phyloP scores from a whole-genome alignment of 441 rosid genomes.

The Pelargonium australe region DNA sequence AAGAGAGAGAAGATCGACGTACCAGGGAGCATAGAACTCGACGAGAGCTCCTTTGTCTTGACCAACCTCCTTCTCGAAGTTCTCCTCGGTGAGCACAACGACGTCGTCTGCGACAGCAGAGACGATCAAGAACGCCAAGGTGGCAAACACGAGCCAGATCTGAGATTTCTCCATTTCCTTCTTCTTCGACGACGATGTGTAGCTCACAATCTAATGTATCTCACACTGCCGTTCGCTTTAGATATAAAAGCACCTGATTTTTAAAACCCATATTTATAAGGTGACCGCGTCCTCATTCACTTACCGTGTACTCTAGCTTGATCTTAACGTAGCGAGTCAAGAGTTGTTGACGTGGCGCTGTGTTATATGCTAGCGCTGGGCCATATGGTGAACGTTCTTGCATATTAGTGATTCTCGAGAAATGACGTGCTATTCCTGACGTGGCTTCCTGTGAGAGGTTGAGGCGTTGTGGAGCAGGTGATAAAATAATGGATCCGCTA shows the following conservation, averaged over 20 bases:
- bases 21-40: constrained; percentile 99
- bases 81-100: constrained; percentile 73
- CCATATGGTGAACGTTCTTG: neutral
- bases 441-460: constrained; percentile 19
- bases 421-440: neutral
- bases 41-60: constrained; percentile 84
- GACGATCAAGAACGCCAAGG: constrained; percentile 40
- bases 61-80: constrained; percentile 92
- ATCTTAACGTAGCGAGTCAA: neutral
- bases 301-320: constrained; percentile 10
- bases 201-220: neutral
- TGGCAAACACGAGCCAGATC: constrained; percentile 60
- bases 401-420: neutral
- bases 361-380: neutral
- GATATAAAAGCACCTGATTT: neutral
- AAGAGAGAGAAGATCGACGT: constrained; percentile 9
- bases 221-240: neutral
- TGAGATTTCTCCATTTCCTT: constrained; percentile 54
- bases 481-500: neutral
- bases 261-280: neutral
- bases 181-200: neutral
- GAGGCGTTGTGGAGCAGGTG: constrained; percentile 4
- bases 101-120: constrained; percentile 73
- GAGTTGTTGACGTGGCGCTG: neutral
- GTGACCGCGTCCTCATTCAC: neutral